Conservation (phyloP, 2,329 filamentous ascomycete species). For the Colletotrichum sp. region DNA sequence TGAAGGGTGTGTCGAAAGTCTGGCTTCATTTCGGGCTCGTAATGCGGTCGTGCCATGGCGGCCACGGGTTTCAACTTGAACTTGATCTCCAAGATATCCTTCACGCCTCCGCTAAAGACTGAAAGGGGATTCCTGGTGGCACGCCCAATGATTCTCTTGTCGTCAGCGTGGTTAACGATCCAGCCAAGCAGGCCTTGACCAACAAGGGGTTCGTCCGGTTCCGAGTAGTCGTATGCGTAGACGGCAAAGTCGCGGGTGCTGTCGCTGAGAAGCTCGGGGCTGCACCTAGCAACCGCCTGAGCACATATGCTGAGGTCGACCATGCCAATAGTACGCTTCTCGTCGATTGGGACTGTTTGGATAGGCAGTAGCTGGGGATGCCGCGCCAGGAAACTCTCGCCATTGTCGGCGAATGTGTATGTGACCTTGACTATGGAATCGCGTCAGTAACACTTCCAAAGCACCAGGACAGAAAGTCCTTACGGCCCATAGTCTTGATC, state of each 20-base stretch:
- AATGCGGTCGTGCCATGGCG: slow-evolving; percentile 52
- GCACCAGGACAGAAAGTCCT: slow-evolving; percentile 34
- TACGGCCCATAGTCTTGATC: slow-evolving; percentile 72
- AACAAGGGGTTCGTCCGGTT: slow-evolving; percentile 90
- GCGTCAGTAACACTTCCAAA: neutral
- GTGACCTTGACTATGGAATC: slow-evolving; percentile 81
- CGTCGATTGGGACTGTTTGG: slow-evolving; percentile 81
- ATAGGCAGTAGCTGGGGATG: slow-evolving; percentile 81
- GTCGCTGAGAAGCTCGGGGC: slow-evolving; percentile 82
- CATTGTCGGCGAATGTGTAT: slow-evolving; percentile 92
- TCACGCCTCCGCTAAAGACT: slow-evolving; percentile 81
- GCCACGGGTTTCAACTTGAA: slow-evolving; percentile 80
- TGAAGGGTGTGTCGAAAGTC: slow-evolving; percentile 12
- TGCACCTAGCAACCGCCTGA: slow-evolving; percentile 77
- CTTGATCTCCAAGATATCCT: slow-evolving; percentile 92
- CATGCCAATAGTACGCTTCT: slow-evolving; percentile 81
- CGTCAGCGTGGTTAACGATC: slow-evolving; percentile 54
- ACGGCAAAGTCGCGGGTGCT: slow-evolving; percentile 88
- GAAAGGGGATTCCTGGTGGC: slow-evolving; percentile 87
- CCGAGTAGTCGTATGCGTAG: slow-evolving; percentile 96
- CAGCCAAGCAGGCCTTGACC: slow-evolving; percentile 95
- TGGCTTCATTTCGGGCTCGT: slow-evolving; percentile 17
- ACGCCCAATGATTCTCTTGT: slow-evolving; percentile 82
- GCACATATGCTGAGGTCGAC: slow-evolving; percentile 88
- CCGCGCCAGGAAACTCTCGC: slow-evolving; percentile 86